Percentiles rank a stretch among this genome's conserved stretches.
phyloP scores from a whole-genome alignment of 257 asterid species.

The Scutellaria minor region DNA sequence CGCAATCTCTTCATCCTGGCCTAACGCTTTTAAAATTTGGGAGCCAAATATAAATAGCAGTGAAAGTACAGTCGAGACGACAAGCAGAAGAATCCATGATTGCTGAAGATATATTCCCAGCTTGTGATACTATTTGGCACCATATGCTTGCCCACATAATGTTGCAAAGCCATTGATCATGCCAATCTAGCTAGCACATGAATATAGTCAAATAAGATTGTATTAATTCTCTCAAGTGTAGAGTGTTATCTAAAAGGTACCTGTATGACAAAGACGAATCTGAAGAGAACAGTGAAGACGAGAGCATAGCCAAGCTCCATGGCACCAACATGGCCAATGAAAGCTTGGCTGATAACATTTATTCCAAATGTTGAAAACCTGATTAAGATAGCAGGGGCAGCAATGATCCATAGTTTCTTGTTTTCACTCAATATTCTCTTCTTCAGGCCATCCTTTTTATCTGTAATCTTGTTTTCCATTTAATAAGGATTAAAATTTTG shows the following conservation, averaged over 20 bases:
- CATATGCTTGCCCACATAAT: slow-evolving; percentile 70
- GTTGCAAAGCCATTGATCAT: slow-evolving; percentile 73
- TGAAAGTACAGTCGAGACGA: slow-evolving; percentile 36
- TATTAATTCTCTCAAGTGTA: no score
- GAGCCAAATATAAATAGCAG: slow-evolving; percentile 48
- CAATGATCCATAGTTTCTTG: slow-evolving; percentile 47
- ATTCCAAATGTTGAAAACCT: slow-evolving; percentile 43
- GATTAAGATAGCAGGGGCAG: slow-evolving; percentile 36
- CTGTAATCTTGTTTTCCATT: slow-evolving; percentile 32
- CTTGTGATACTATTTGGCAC: slow-evolving; percentile 68
- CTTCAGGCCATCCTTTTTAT: slow-evolving; percentile 16
- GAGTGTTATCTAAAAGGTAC: slow-evolving; percentile 26
- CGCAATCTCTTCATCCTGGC: slow-evolving; percentile 57
- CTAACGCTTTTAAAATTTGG: slow-evolving; percentile 57
- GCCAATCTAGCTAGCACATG: slow-evolving; percentile 47
- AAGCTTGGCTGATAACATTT: slow-evolving; percentile 58
- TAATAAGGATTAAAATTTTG: background rate
- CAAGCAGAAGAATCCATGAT: slow-evolving; percentile 57
- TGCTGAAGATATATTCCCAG: slow-evolving; percentile 75
- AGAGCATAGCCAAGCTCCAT: slow-evolving; percentile 56
- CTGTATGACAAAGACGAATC: slow-evolving; percentile 42
- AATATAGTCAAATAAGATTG: no score
- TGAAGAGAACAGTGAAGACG: slow-evolving; percentile 44
- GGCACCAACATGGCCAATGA: slow-evolving; percentile 60
- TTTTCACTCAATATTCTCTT: slow-evolving; percentile 46